Conservation (phyloP, 345 rosid species). For the Triadica sebifera region DNA sequence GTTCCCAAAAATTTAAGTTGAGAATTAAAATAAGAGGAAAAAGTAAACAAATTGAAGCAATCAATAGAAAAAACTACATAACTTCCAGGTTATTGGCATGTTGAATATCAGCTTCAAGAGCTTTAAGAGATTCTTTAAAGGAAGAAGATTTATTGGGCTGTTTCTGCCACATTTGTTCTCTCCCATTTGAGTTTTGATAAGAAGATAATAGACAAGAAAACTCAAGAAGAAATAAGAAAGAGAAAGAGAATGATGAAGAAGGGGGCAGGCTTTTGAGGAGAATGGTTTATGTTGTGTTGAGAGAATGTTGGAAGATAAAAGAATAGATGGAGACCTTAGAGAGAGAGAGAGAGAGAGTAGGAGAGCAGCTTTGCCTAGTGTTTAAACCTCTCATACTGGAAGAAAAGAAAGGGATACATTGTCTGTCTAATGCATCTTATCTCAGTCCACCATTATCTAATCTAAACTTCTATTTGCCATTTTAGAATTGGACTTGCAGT, state of each 20-base stretch:
- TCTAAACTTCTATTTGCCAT: background rate
- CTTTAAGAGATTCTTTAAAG: constrained; percentile 58
- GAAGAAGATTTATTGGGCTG: constrained; percentile 39
- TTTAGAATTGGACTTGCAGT: background rate
- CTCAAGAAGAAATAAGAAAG: constrained; percentile 20
- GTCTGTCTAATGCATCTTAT: constrained; percentile 23
- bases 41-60: background rate
- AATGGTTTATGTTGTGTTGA: background rate
- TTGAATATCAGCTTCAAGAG: constrained; percentile 60
- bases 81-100: constrained; percentile 64
- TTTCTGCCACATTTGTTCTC: constrained; percentile 48
- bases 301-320: constrained; percentile 19
- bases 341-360: constrained; percentile 15
- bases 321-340: constrained; percentile 15
- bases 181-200: background rate
- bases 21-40: background rate
- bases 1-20: constrained; percentile 14
- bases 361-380: constrained; percentile 35
- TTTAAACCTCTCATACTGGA: constrained; percentile 35
- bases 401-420: constrained; percentile 56
- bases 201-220: background rate
- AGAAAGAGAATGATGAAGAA: constrained; percentile 6
- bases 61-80: background rate
- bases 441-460: background rate
- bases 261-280: constrained; percentile 11